These are phyloP conservation scores for Carnegiea gigantea DNA, from an alignment of 179 eudicot species.

Conservation along the genomic window DNA sequence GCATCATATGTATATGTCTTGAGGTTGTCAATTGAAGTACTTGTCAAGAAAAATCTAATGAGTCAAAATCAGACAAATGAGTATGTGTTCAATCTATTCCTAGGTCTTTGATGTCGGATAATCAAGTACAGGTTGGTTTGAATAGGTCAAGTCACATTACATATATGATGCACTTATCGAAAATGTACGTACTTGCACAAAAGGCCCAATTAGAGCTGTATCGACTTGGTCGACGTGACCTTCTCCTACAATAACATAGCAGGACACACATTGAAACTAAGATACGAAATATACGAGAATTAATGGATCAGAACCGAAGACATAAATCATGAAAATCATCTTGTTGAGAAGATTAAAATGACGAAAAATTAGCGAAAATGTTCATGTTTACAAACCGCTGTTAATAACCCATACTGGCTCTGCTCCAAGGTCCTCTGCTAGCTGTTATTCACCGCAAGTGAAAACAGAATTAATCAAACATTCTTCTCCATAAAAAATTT, in stretches of 20 bases:
- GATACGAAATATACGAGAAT: no score
- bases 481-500: neutral
- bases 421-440: constrained; percentile 64
- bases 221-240: constrained; percentile 41
- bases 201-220: constrained; percentile 35
- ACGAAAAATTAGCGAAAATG: neutral
- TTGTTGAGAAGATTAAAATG: neutral
- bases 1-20: no score
- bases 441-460: constrained; percentile 23
- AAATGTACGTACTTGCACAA: constrained; percentile 46
- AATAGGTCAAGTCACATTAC: neutral
- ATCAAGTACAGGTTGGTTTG: neutral
- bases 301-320: neutral
- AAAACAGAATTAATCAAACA: neutral
- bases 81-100: no score
- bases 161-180: neutral
- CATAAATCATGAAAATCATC: neutral
- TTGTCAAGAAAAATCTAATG: no score
- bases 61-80: no score
- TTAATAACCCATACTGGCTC: constrained; percentile 64
- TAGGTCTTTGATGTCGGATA: no score
- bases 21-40: no score
- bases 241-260: constrained; percentile 33
- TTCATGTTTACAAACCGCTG: constrained; percentile 33
- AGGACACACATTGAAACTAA: neutral